Conservation (phyloP, 2,329 filamentous ascomycete genomes). For the Neocatenulostroma microsporum region DNA sequence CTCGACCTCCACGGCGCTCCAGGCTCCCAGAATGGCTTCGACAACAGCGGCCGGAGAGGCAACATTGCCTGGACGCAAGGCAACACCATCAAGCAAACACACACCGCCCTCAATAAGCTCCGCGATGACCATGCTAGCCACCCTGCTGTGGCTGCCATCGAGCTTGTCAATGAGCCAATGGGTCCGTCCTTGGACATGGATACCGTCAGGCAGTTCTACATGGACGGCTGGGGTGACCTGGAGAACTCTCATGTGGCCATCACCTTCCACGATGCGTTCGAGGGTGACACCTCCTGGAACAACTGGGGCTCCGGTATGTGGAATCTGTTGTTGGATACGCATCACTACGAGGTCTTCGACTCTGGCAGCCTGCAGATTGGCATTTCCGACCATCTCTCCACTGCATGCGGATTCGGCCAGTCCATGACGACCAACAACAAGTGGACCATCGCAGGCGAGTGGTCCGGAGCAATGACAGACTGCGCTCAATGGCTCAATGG, state of each 20-base stretch:
- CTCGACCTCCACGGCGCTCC: slow-evolving; percentile 61
- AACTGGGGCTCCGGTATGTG: slow-evolving; percentile 39
- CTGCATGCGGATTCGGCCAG: slow-evolving; percentile 38
- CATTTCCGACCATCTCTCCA: slow-evolving; percentile 32
- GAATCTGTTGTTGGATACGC: slow-evolving; percentile 40
- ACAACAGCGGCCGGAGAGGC: slow-evolving; percentile 53
- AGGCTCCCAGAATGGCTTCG: slow-evolving; percentile 59
- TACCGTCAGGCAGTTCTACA: slow-evolving; percentile 40
- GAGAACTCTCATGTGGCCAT: slow-evolving; percentile 35
- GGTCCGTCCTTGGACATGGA: slow-evolving; percentile 37
- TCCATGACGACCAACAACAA: slow-evolving; percentile 41
- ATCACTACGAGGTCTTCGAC: slow-evolving; percentile 42
- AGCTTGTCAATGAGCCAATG: slow-evolving; percentile 43
- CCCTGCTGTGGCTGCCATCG: slow-evolving; percentile 39
- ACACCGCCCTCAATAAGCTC: slow-evolving; percentile 39
- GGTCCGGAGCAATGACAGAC: slow-evolving; percentile 24
- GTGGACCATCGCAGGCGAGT: slow-evolving; percentile 42
- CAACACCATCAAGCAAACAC: slow-evolving; percentile 35
- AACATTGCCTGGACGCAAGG: slow-evolving; percentile 40
- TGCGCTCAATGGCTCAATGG: slow-evolving; percentile 44
- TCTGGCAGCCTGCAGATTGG: slow-evolving; percentile 31
- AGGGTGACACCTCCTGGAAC: slow-evolving; percentile 38
- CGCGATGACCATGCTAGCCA: slow-evolving; percentile 39
- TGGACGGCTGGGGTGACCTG: slow-evolving; percentile 42
- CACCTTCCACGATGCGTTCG: slow-evolving; percentile 42